phyloP scores from a whole-genome alignment of 1,284 basidiomycete genomes.

The Hypsizygus ulmarius region DNA sequence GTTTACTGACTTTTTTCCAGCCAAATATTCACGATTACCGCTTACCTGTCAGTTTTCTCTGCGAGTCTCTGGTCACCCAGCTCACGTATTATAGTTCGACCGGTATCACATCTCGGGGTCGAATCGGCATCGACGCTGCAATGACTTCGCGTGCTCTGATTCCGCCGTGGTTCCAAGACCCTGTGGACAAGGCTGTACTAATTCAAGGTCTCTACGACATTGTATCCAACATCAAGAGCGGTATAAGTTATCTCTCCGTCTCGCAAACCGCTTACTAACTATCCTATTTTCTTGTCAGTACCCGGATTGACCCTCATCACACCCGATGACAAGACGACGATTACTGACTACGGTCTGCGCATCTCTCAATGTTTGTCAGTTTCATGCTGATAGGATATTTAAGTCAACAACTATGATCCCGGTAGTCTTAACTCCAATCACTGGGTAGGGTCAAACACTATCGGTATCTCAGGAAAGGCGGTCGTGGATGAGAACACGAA shows the following conservation, averaged over 20 bases:
- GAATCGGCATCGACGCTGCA: conserved; percentile 55
- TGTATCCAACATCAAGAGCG: conserved; percentile 36
- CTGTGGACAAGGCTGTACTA: conserved; percentile 50
- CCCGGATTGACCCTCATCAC: conserved; percentile 52
- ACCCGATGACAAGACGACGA: conserved; percentile 54
- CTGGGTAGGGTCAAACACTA: conserved; percentile 53
- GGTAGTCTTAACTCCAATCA: conserved; percentile 54
- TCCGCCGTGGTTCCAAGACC: conserved; percentile 58
- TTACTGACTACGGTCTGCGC: conserved; percentile 46
- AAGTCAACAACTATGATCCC: conserved; percentile 49
- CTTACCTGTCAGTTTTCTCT: conserved; percentile 43
- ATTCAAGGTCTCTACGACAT: conserved; percentile 50
- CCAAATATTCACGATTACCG: conserved; percentile 60
- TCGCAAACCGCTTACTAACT: not conserved
- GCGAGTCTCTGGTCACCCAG: conserved; percentile 2
- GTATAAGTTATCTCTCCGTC: conserved; percentile 27
- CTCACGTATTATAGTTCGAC: conserved; percentile 36
- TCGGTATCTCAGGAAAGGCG: conserved; percentile 33
- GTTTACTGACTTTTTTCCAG: conserved; percentile 19
- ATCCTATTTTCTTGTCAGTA: conserved; percentile 30
- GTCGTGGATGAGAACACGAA: conserved; percentile 60
- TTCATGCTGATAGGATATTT: conserved; percentile 1
- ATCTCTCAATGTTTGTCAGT: not conserved
- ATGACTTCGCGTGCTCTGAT: conserved; percentile 47
- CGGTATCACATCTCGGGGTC: conserved; percentile 60